These are phyloP conservation scores for Verbascum thapsus DNA, from an alignment of 257 asterid genomes.

Conservation along the genomic window DNA sequence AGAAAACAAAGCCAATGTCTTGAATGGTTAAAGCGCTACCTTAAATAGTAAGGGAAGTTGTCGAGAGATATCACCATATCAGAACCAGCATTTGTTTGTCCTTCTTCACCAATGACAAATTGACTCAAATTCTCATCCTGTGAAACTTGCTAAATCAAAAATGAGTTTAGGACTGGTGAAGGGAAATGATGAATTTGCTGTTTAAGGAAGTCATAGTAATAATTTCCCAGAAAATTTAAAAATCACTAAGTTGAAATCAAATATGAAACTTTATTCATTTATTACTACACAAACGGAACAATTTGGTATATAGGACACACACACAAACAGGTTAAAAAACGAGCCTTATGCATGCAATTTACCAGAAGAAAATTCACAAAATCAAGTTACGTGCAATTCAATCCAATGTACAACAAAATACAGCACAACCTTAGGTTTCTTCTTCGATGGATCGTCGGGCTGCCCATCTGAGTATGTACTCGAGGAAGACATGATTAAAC, in stretches of 20 bases:
- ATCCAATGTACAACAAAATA: too few relatives aligned
- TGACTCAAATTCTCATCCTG: neutral
- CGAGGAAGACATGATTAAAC: too few relatives aligned
- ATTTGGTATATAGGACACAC: neutral
- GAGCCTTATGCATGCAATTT: neutral
- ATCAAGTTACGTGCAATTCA: too few relatives aligned
- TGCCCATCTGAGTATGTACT: too few relatives aligned
- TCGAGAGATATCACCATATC: neutral
- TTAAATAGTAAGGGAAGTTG: constrained; percentile 24
- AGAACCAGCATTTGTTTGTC: neutral
- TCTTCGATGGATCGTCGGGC: too few relatives aligned
- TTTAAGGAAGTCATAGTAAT: neutral
- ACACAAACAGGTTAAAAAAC: neutral
- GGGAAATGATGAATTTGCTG: neutral
- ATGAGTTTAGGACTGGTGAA: neutral
- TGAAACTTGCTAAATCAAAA: constrained; percentile 11
- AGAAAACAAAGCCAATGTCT: neutral
- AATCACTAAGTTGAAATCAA: neutral
- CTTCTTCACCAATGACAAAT: too few relatives aligned
- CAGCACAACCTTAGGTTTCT: too few relatives aligned
- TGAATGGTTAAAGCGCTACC: constrained; percentile 13
- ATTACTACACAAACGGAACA: neutral
- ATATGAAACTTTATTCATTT: neutral
- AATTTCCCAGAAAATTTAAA: constrained; percentile 1
- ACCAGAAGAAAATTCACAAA: too few relatives aligned